Conservation (phyloP, 345 rosid species). For the Linum trigynum region DNA sequence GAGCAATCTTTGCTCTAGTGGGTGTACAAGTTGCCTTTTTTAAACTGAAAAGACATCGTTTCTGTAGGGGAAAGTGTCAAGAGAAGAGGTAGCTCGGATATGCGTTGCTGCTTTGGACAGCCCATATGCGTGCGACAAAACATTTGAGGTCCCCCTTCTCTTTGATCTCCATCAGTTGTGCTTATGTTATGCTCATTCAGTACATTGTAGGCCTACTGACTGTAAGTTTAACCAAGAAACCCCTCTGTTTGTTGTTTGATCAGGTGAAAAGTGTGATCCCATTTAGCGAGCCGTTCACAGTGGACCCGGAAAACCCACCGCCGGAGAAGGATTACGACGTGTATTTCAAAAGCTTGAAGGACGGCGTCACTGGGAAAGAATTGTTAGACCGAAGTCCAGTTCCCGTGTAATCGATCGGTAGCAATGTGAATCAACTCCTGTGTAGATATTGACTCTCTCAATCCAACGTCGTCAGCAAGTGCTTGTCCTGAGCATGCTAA, state of each 20-base stretch:
- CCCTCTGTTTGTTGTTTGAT: not conserved
- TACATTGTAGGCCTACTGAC: not conserved
- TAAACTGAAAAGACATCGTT: not conserved
- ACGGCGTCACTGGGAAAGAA: conserved; percentile 81
- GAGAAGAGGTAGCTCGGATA: conserved; percentile 86
- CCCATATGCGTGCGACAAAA: conserved; percentile 68
- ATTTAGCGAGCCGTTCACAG: conserved; percentile 76
- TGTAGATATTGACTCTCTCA: too few relatives aligned
- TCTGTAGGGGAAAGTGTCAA: conserved; percentile 77
- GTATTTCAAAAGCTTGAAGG: conserved; percentile 61
- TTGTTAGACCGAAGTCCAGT: conserved; percentile 45
- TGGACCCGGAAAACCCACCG: conserved; percentile 86
- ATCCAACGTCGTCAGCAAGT: too few relatives aligned
- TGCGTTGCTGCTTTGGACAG: conserved; percentile 80
- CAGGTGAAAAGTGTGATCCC: conserved; percentile 90
- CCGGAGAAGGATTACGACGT: conserved; percentile 69
- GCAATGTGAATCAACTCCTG: too few relatives aligned
- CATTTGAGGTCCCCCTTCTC: conserved; percentile 58
- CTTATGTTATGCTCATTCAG: not conserved
- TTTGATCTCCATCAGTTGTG: not conserved
- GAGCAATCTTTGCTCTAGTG: too few relatives aligned
- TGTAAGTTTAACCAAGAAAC: not conserved
- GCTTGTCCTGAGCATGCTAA: too few relatives aligned
- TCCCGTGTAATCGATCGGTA: conserved; percentile 32
- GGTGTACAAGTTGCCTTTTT: too few relatives aligned